Base-by-base conservation (phyloP, 2,329 filamentous ascomycete genomes). In the Botrytis fragariae region DNA sequence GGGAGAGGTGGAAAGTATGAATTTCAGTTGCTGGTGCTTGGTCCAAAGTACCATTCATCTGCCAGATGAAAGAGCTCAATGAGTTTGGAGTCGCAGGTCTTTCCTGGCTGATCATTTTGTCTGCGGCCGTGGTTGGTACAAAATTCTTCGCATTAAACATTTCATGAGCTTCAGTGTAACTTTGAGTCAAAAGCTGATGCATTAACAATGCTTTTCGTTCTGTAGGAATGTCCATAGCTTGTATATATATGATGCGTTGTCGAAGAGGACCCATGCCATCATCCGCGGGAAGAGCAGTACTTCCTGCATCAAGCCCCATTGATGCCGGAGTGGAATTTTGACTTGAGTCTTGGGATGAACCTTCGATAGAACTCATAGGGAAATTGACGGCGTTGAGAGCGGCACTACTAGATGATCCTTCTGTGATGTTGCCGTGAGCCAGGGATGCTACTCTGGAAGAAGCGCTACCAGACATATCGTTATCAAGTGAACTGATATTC, bases 181-280 rank as follows among this genome's bases (percentile, higher is more conserved):
- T 87, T 80, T 93, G 91, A 71, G 90, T 90, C 81, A 95, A 86
- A 72, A 93, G 81, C 62, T 87, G 85, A 81, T 95, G 93, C 82
- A 95, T 90, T 78, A 91, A 83, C 74, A 86, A 87, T 37, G 93
- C 93, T 82, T 94, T 94, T 74, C 93, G 90, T 10, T 85, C 81
- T 61, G 86, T 84, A 5, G 87, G 82, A 65, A 90, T 85, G 37
- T 89, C 84, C 76, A 86, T 86, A 39, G 87, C 84, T 80, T 93
- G 91, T 75, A 95, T 91, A 35, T 84, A 85, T 74, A 92, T 86
- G 76, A 96, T 94, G 75, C 88, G 89, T 76, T 84, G 86, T 78
- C 93, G 86, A 77, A 95, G 82, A 72, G 84, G 82, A 29, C 87
- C 85, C 91, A 93, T 95, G 62, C 93, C 93, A 84, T 96, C 93